Conservation (phyloP, 2,329 filamentous ascomycete species). For the Cytospora mali region DNA sequence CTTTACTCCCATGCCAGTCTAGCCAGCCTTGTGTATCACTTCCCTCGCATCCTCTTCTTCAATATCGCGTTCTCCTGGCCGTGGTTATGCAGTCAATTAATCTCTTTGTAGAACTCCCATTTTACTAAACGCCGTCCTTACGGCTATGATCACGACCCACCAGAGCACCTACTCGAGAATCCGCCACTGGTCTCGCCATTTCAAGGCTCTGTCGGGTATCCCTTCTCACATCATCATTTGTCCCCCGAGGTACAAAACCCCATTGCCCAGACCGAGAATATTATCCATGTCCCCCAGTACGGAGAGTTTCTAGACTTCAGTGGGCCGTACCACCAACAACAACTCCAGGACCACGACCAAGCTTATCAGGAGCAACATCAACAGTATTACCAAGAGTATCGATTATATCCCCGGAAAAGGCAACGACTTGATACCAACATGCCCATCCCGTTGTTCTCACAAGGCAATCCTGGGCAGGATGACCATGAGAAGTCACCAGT, state of each 20-base stretch:
- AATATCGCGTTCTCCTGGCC: conserved; percentile 11
- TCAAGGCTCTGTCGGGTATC: conserved; percentile 27
- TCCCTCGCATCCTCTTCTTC: background rate
- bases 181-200: conserved; percentile 28
- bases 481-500: conserved; percentile 18
- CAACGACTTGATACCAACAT: conserved; percentile 33
- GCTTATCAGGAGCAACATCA: conserved; percentile 22
- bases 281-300: conserved; percentile 7
- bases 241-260: conserved; percentile 33
- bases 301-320: conserved; percentile 32
- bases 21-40: conserved; percentile 7
- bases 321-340: conserved; percentile 36
- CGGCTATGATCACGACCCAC: conserved; percentile 42
- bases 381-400: conserved; percentile 5
- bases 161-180: conserved; percentile 41
- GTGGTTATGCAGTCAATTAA: conserved; percentile 38
- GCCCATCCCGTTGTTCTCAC: conserved; percentile 12
- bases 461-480: background rate
- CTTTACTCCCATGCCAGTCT: conserved; percentile 8
- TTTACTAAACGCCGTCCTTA: conserved; percentile 50
- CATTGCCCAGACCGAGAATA: conserved; percentile 24
- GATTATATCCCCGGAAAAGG: conserved; percentile 37
- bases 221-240: conserved; percentile 34
- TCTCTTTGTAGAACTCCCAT: conserved; percentile 39
- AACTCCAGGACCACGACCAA: conserved; percentile 36